A percentile compares a stretch with the other conserved stretches of the same genome.
phyloP scores from a whole-genome alignment of 345 rosid species.

The Moricandia moricandioides region DNA sequence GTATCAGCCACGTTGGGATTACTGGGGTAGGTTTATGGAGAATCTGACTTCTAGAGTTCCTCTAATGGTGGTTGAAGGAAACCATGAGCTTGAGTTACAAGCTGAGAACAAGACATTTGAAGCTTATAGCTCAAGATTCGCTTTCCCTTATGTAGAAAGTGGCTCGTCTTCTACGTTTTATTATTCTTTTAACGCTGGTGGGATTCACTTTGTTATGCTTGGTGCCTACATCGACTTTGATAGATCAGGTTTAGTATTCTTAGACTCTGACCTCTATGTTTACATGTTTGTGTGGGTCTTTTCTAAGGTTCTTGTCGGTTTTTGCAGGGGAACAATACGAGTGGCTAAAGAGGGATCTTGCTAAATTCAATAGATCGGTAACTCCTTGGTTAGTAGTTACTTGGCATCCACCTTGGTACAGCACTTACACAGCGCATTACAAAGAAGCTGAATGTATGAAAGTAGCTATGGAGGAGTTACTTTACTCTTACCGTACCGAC shows the following conservation, averaged over 20 bases:
- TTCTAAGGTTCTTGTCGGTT: neutral
- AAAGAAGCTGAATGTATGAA: slow-evolving; percentile 95
- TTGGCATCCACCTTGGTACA: slow-evolving; percentile 94
- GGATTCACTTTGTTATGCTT: slow-evolving; percentile 87
- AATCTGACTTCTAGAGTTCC: slow-evolving; percentile 65
- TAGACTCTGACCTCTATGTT: neutral
- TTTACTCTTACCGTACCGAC: slow-evolving; percentile 63
- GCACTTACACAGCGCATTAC: slow-evolving; percentile 74
- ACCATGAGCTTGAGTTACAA: slow-evolving; percentile 80
- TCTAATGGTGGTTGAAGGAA: slow-evolving; percentile 82
- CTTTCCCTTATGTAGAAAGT: slow-evolving; percentile 72
- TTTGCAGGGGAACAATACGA: slow-evolving; percentile 75
- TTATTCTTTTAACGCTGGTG: slow-evolving; percentile 91
- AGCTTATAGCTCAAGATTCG: slow-evolving; percentile 83
- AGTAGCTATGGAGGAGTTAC: slow-evolving; percentile 77
- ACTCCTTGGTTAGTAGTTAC: slow-evolving; percentile 90
- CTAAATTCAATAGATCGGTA: slow-evolving; percentile 50
- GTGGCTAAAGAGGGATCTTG: slow-evolving; percentile 71
- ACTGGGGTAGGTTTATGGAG: slow-evolving; percentile 95
- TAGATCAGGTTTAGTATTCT: slow-evolving; percentile 39
- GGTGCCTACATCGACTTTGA: slow-evolving; percentile 65
- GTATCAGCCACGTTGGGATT: slow-evolving; percentile 91
- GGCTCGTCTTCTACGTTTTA: slow-evolving; percentile 69
- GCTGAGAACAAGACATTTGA: slow-evolving; percentile 63
- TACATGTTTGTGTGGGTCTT: neutral